Evolutionary conservation across 2,329 filamentous ascomycete species (phyloP), one percentile per base, ranked within the genome.

Genomic region (Cryphonectria naterciae): DNA sequence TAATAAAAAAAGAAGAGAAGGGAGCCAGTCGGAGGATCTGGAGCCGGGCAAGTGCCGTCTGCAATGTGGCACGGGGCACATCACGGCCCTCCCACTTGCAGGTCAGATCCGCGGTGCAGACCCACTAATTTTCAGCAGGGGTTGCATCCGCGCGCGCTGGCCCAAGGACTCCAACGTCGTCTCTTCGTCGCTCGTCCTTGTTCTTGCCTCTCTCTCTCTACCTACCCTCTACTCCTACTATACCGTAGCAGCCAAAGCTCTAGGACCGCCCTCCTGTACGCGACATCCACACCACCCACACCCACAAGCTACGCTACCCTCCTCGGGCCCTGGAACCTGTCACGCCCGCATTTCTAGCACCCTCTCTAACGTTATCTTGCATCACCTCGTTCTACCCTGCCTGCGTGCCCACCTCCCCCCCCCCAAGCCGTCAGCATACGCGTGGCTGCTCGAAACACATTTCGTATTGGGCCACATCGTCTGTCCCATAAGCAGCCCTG

Each of bases 61-160:
- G 63, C 68, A 66, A 60, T 54, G 62, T 58, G 65, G 68, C 71
- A 72, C 71, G 71, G 71, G 71, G 71, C 68, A 68, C 71, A 62
- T 58, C 62, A 37, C 41, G 71, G 68, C 65, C 67, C 64, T 52
- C 43, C 49, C 70, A 60, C 49, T 49, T 71, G 70, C 70, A 71
- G 65, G 63, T 49, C 17, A 67, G 65, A 67, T 58, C 32, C 39
- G 41, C 54, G 17, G 32, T 63, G 65, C 35, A 58, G 68, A 68
- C 65, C 70, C 68, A 69, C 70, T 70, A 49, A 46, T 52, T 43
- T n/a, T 58, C 54, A 65, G 46, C 68, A 52, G 65, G 63, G 63
- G 43, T 46, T 35, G 56, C 69, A 63, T 63, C 43, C 43, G n/a
- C 37, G 25, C 63, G 22, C 35, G 17, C 63, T 52, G 35, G 68